Conservation (phyloP, 345 rosid genomes). For the Hevea brasiliensis region DNA sequence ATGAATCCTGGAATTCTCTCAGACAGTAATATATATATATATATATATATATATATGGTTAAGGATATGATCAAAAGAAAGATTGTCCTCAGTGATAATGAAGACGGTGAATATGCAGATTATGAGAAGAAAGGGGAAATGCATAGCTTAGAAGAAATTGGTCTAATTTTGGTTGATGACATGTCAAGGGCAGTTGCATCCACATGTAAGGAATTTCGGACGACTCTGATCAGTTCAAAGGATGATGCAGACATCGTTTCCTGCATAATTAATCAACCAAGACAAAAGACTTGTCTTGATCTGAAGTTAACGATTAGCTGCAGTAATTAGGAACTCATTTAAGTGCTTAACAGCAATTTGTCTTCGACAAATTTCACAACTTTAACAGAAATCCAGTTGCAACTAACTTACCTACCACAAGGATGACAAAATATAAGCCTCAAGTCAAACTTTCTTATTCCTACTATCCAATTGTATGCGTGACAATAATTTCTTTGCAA, state of each 20-base stretch:
- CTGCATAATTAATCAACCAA: conserved; percentile 74
- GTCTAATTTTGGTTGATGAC: conserved; percentile 53
- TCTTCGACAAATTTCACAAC: background rate
- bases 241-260: conserved; percentile 49
- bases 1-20: no score
- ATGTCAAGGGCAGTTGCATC: conserved; percentile 43
- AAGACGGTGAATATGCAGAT: conserved; percentile 15
- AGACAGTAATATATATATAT: background rate
- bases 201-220: conserved; percentile 46
- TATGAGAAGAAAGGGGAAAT: conserved; percentile 39
- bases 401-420: conserved; percentile 54
- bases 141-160: conserved; percentile 54
- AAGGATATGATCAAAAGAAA: conserved; percentile 51
- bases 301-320: background rate
- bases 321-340: background rate
- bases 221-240: conserved; percentile 46
- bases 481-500: background rate
- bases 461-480: background rate
- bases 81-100: conserved; percentile 59
- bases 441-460: conserved; percentile 46
- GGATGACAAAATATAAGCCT: conserved; percentile 56
- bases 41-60: conserved; percentile 30
- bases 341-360: background rate
- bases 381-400: conserved; percentile 62
- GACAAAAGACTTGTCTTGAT: background rate